Base-by-base conservation (phyloP, 1,284 basidiomycete genomes). In the Ganoderma lingzhi region DNA sequence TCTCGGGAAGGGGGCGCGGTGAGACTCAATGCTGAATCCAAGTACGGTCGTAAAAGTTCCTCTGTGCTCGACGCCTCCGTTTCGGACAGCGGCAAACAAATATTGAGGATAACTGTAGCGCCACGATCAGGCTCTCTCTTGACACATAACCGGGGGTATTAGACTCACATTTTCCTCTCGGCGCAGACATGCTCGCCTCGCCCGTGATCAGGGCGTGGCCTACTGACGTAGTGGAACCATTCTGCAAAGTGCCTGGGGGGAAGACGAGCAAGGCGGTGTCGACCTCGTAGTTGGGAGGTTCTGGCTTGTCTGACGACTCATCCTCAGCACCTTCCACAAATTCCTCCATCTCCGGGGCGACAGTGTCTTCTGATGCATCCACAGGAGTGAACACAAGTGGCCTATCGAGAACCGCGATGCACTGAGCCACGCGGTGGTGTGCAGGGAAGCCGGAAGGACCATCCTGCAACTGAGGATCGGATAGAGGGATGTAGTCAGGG, bases 161-260 rank as follows among this genome's bases (percentile, higher is more conserved):
- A 1, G 48, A 79, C 89, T 78, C 79, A 96, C 96, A 94, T 87
- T 93, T 93, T 1, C 91, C 94, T 65, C 87, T 83, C 0, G 97
- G 97, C 66, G 95, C 90, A 9, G 94, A 93, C 81, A 97, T 88
- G 0, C 93, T 96, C 10, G 91, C 93, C 76, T 94, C 90, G 8
- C 97, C 97, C 53, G 93, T 92, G 63, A 95, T 82, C 62, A 97
- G 81, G 0, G 86, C 90, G 62, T 91, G 90, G 2, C 92, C 94
- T 1, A 92, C 85, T 8, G 82, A 80, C 0, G 80, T 81, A 0
- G 77, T 68, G 8, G 88, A 86, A 3, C 87, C 88, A 30, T 80
- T 81, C 0, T 78, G 69, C 2, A 91, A 76, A 0, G 85, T 86
- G 0, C 82, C 83, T 0, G 97, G 96, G 0, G 96, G 96, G 73